phyloP scores from a whole-genome alignment of 805 yeast species.

The fission yeast (Schizosaccharomyces pombe) region DNA sequence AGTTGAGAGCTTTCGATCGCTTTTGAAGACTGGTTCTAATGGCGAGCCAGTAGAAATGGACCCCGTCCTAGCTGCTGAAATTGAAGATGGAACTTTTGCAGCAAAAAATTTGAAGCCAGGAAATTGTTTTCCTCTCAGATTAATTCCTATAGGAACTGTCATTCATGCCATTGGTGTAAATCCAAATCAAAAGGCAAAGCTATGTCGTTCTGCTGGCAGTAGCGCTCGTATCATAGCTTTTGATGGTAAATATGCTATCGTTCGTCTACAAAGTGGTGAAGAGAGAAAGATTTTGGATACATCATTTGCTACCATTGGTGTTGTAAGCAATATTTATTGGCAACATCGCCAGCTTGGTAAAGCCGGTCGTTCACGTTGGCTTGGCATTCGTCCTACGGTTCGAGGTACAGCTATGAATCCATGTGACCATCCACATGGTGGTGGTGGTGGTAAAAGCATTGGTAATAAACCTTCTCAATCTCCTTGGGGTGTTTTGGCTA shows the following conservation, averaged over 20 bases:
- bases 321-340: slow-evolving; percentile 80
- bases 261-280: slow-evolving; percentile 76
- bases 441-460: slow-evolving; percentile 98
- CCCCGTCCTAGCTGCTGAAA: slow-evolving; percentile 59
- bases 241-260: slow-evolving; percentile 47
- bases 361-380: slow-evolving; percentile 83
- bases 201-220: slow-evolving; percentile 86
- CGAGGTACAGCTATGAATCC: slow-evolving; percentile 98
- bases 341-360: slow-evolving; percentile 78
- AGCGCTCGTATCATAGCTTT: slow-evolving; percentile 74
- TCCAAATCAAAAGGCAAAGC: slow-evolving; percentile 55
- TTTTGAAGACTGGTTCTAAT: neutral
- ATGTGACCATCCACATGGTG: slow-evolving; percentile 95
- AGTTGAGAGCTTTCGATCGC: slow-evolving; percentile 63
- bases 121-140: slow-evolving; percentile 71
- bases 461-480: slow-evolving; percentile 83
- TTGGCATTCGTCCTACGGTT: slow-evolving; percentile 83
- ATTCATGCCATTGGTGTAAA: slow-evolving; percentile 70
- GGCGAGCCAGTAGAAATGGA: slow-evolving; percentile 62
- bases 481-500: slow-evolving; percentile 67
- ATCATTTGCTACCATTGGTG: slow-evolving; percentile 83
- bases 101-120: slow-evolving; percentile 79
- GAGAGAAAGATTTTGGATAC: slow-evolving; percentile 68
- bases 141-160: slow-evolving; percentile 88
- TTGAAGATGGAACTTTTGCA: slow-evolving; percentile 76